Evolutionary conservation across 129 eudicot species (phyloP).

Genomic region (Rutidosis leptorrhynchoides): DNA sequence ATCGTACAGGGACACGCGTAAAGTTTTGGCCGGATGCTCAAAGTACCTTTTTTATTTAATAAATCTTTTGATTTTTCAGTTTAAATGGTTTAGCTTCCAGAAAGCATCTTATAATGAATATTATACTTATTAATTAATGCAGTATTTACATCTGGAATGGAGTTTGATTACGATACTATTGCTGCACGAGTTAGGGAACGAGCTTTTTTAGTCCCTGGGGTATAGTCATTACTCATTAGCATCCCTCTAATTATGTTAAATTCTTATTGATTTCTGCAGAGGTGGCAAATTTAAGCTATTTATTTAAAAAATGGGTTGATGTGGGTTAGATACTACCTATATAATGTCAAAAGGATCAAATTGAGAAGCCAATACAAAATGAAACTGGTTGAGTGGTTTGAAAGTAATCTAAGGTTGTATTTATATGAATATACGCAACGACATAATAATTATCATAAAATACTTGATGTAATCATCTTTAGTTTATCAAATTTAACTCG

Average conservation of each 20-base stretch:
- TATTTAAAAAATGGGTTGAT: not conserved
- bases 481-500: not conserved
- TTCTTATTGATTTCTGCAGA: not conserved
- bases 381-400: not conserved
- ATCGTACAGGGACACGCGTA: constrained; percentile 68
- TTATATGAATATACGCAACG: no score
- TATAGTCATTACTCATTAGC: constrained; percentile 27
- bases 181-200: constrained; percentile 95
- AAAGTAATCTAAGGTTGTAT: not conserved
- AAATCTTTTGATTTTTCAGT: not conserved
- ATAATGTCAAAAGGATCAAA: no score
- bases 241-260: constrained; percentile 10
- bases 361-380: not conserved
- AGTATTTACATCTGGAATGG: constrained; percentile 83
- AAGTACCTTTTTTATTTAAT: constrained; percentile 32
- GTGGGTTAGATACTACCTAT: not conserved
- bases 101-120: constrained; percentile 6
- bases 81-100: not conserved
- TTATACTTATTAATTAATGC: constrained; percentile 38
- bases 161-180: constrained; percentile 80
- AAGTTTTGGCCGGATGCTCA: constrained; percentile 83
- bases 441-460: not conserved
- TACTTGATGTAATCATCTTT: not conserved
- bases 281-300: constrained; percentile 14
- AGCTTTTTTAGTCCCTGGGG: constrained; percentile 94